A percentile compares a stretch with the other conserved stretches of the same genome.
These are phyloP conservation scores for Euphorbia corollata DNA, from an alignment of 441 rosid genomes.

Conservation along the genomic window DNA sequence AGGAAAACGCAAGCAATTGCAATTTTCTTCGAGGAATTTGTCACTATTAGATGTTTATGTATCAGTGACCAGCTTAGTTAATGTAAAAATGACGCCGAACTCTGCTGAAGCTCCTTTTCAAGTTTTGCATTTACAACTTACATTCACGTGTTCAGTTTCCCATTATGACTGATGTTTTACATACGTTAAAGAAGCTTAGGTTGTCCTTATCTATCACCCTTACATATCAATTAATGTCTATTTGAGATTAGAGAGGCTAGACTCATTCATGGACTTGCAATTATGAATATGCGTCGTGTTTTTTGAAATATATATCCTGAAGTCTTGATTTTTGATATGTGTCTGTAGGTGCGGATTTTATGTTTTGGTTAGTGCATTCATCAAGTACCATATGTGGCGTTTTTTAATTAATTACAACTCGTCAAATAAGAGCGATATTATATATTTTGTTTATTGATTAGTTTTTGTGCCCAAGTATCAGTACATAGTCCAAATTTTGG, in stretches of 20 bases:
- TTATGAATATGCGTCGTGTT: neutral
- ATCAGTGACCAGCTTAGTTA: neutral
- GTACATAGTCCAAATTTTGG: neutral
- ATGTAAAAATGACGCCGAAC: neutral
- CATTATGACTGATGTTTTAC: neutral
- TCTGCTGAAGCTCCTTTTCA: neutral
- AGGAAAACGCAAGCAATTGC: neutral
- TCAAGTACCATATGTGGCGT: neutral
- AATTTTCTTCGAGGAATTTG: neutral
- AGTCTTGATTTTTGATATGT: neutral
- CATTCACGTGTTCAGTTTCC: neutral
- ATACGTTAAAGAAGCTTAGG: neutral
- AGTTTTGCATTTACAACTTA: neutral
- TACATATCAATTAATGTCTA: neutral
- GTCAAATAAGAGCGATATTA: neutral
- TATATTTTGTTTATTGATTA: no score
- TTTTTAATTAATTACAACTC: neutral
- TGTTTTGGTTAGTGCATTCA: neutral
- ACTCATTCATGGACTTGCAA: neutral
- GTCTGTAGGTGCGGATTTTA: neutral
- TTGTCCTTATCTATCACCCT: neutral
- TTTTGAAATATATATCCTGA: neutral
- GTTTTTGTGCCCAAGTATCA: neutral
- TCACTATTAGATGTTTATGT: neutral
- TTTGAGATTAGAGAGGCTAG: neutral